These are phyloP conservation scores for Kluyveromyces marxianus DNA, from an alignment of 1,139 yeast genomes.

Conservation along the genomic window DNA sequence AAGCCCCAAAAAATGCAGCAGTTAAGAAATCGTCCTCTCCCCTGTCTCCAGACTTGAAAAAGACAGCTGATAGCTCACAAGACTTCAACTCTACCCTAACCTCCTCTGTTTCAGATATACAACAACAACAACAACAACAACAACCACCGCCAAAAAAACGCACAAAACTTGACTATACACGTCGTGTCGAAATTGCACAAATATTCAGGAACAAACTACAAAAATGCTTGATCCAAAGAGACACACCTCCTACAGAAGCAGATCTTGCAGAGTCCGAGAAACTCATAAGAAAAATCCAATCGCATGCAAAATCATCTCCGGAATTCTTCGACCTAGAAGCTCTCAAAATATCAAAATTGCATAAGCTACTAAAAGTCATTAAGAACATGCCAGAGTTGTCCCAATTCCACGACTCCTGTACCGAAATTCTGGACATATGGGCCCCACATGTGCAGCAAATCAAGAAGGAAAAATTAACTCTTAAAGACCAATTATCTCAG, in stretches of 20 bases:
- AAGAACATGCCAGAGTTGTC: conserved; percentile 20
- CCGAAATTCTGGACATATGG: conserved; percentile 22
- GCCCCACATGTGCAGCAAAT: conserved; percentile 17
- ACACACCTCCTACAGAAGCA: conserved; percentile 20
- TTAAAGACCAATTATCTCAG: neutral
- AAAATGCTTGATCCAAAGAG: conserved; percentile 27
- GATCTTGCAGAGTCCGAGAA: conserved; percentile 25
- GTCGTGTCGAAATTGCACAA: conserved; percentile 24
- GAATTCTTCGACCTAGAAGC: conserved; percentile 27
- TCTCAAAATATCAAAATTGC: conserved; percentile 24
- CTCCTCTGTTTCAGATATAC: neutral
- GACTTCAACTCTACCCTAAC: conserved; percentile 1
- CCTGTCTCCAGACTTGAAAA: neutral
- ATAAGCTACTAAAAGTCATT: conserved; percentile 27
- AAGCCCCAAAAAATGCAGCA: neutral
- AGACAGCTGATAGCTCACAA: neutral
- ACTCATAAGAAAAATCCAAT: conserved; percentile 21
- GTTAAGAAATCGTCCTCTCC: neutral
- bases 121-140: too few species aligned
- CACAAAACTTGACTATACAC: conserved; percentile 20
- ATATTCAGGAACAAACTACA: conserved; percentile 28
- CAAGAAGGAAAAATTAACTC: conserved; percentile 20
- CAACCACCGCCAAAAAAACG: conserved; percentile 8
- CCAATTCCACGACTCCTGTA: conserved; percentile 26
- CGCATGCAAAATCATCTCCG: conserved; percentile 21